Evolutionary conservation across 495 filamentous ascomycete species (phyloP).

Genomic region (Copromyces sp.): DNA sequence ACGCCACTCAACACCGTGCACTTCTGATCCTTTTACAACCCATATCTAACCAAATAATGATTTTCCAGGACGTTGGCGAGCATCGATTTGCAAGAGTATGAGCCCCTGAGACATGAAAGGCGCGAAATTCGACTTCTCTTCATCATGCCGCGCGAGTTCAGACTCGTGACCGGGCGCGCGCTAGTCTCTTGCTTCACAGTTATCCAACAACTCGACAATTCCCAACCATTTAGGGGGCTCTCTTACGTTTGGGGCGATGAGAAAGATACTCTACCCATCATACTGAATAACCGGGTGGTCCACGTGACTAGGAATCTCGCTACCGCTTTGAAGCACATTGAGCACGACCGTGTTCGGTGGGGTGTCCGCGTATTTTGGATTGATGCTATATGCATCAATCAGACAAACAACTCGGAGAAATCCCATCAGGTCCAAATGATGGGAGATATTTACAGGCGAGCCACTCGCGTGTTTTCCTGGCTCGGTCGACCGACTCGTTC

Average conservation of each 20-base stretch:
- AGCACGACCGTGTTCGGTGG: not conserved
- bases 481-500: not conserved
- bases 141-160: not conserved
- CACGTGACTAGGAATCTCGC: not conserved
- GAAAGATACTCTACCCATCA: not conserved
- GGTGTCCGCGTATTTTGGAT: not conserved
- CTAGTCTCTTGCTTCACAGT: not conserved
- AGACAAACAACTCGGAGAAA: not conserved
- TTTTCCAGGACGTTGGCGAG: no score
- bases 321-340: not conserved
- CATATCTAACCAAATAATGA: not conserved
- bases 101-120: not conserved
- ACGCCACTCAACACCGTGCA: no score
- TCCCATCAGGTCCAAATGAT: not conserved
- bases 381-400: not conserved
- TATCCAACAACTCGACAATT: not conserved
- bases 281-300: not conserved
- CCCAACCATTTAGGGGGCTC: not conserved
- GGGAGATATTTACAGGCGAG: not conserved
- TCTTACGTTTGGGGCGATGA: not conserved
- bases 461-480: not conserved
- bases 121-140: not conserved
- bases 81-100: not conserved
- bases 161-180: not conserved
- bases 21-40: not conserved